Evolutionary conservation across 306 rosid species (phyloP).

Genomic region (Pterocarpus santalinus): DNA sequence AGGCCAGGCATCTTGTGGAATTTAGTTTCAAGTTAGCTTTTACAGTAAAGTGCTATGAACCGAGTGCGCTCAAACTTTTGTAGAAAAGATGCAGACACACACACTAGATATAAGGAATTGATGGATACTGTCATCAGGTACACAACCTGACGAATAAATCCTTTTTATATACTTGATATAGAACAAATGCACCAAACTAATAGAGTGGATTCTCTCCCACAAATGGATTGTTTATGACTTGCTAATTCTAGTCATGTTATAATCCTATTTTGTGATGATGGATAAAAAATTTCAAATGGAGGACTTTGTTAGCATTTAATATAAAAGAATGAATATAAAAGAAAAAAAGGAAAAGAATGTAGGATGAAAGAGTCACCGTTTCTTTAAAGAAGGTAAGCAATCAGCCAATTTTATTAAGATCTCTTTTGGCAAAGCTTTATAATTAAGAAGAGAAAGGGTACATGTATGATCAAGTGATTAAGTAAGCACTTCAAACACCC

Average conservation of each 20-base stretch:
- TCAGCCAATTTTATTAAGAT: neutral
- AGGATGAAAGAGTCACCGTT: neutral
- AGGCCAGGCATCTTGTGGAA: constrained; percentile 54
- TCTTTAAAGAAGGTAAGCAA: constrained; percentile 22
- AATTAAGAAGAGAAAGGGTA: neutral
- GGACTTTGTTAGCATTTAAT: neutral
- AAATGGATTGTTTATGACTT: neutral
- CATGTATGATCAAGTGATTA: too few relatives aligned
- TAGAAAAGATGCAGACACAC: constrained; percentile 50
- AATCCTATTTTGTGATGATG: constrained; percentile 16
- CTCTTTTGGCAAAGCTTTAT: constrained; percentile 16
- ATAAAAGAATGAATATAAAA: too few relatives aligned
- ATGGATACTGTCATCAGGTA: constrained; percentile 46
- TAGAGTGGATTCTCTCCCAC: constrained; percentile 23
- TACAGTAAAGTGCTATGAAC: constrained; percentile 43
- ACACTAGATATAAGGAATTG: constrained; percentile 49
- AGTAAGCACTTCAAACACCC: too few relatives aligned
- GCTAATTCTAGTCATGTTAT: constrained; percentile 26
- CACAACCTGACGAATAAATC: constrained; percentile 55
- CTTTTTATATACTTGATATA: constrained; percentile 49
- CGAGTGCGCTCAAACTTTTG: constrained; percentile 46
- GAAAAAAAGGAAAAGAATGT: neutral
- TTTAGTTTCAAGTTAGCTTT: constrained; percentile 50
- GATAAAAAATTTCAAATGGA: neutral
- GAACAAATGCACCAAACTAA: constrained; percentile 38